Percentiles rank a stretch among this genome's conserved stretches.
Conservation (phyloP, 176 grass and related monocot genomes). For the Triticum aestivum region IWGSC_CS_RefSeq_v2.1 NC_057795.1:398076009-398076508, state of each 20-base stretch:
- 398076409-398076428: not conserved
- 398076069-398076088: not conserved
- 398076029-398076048: slow-evolving; percentile 72
- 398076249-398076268: slow-evolving; percentile 65
- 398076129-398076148: slow-evolving; percentile 2
- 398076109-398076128: not conserved
- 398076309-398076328: slow-evolving; percentile 52
- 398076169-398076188: not conserved
- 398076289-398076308: slow-evolving; percentile 84
- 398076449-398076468: slow-evolving; percentile 56
- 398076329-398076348: not conserved
- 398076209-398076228: not conserved
- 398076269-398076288: slow-evolving; percentile 61
- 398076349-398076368: not conserved
- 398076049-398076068: slow-evolving; percentile 49
- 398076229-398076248: slow-evolving; percentile 20
- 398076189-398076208: slow-evolving; percentile 3
- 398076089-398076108: not conserved
- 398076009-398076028: slow-evolving; percentile 72
- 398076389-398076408: not conserved
- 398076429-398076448: not conserved
- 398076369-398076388: not conserved
- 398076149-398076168: not conserved
- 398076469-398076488: slow-evolving; percentile 74
- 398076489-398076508: slow-evolving; percentile 75